These are phyloP conservation scores for Pterothamnion heteromorphum DNA, from an alignment of 31 red algal species.

Conservation along the genomic window DNA sequence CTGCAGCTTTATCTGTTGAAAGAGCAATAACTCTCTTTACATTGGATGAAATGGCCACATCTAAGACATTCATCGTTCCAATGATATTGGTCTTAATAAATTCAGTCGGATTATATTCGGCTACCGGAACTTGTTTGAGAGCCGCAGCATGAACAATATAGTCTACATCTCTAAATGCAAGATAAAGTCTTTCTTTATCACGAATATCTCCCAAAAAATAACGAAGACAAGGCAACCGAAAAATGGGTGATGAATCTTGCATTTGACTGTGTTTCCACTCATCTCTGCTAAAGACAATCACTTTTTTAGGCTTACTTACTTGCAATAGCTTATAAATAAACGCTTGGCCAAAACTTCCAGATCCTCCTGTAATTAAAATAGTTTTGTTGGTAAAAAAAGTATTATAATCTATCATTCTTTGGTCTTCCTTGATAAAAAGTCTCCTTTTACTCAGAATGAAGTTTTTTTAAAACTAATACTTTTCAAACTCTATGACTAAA, in stretches of 20 bases:
- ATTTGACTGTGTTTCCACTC: conserved; percentile 27
- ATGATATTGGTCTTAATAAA: conserved; percentile 31
- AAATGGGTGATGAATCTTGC: not conserved
- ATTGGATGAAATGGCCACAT: not conserved
- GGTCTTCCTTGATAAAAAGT: not conserved
- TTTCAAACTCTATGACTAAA: not conserved
- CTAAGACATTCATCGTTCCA: not conserved
- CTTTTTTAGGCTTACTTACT: not conserved
- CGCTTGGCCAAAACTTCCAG: not conserved
- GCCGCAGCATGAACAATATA: conserved; percentile 22
- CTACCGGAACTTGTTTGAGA: conserved; percentile 25
- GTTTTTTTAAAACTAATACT: no score
- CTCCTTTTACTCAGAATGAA: no score
- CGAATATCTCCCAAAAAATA: conserved; percentile 21
- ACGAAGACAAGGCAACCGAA: not conserved
- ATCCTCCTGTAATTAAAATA: conserved; percentile 25
- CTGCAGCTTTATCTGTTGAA: conserved; percentile 36
- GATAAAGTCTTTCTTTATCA: conserved; percentile 11
- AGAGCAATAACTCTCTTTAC: conserved; percentile 8
- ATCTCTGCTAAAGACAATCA: not conserved
- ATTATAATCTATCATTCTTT: not conserved
- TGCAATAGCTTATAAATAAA: conserved; percentile 6
- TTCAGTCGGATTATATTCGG: conserved; percentile 40
- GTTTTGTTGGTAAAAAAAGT: not conserved
- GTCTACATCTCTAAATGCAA: conserved; percentile 3